These are phyloP conservation scores for Blastobotrys arbuscula DNA, from an alignment of 1,139 yeast genomes.

Conservation along the genomic window DNA sequence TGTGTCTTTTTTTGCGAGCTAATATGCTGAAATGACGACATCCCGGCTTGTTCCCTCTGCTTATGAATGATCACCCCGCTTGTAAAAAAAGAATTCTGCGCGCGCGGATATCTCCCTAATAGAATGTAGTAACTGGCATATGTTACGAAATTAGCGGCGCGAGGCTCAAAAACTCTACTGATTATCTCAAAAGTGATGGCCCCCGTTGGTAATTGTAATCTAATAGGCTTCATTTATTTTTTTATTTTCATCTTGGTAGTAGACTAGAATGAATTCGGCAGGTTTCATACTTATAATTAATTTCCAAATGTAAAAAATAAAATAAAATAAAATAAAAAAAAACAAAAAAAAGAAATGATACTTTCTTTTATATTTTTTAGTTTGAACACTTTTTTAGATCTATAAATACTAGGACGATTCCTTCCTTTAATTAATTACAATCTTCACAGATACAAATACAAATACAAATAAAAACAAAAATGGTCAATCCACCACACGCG, in stretches of 20 bases:
- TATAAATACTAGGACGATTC: neutral
- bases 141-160: neutral
- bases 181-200: neutral
- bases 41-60: neutral
- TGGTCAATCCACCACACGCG: constrained; percentile 84
- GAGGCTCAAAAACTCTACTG: neutral
- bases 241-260: too few relatives aligned
- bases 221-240: too few relatives aligned
- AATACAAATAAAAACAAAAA: constrained; percentile 25
- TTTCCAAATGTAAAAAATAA: too few relatives aligned
- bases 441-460: too few relatives aligned
- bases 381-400: neutral
- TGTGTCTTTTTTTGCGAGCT: constrained; percentile 7
- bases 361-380: neutral
- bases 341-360: neutral
- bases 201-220: neutral
- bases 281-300: too few relatives aligned
- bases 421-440: neutral
- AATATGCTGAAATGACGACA: constrained; percentile 10
- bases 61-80: neutral
- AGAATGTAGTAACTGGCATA: too few relatives aligned
- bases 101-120: neutral
- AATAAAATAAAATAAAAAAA: neutral
- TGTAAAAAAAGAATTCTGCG: neutral
- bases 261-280: too few relatives aligned